These are phyloP conservation scores for Tripidium arundinaceum DNA, from an alignment of 202 grass and related monocot genomes.

Conservation along the genomic window DNA sequence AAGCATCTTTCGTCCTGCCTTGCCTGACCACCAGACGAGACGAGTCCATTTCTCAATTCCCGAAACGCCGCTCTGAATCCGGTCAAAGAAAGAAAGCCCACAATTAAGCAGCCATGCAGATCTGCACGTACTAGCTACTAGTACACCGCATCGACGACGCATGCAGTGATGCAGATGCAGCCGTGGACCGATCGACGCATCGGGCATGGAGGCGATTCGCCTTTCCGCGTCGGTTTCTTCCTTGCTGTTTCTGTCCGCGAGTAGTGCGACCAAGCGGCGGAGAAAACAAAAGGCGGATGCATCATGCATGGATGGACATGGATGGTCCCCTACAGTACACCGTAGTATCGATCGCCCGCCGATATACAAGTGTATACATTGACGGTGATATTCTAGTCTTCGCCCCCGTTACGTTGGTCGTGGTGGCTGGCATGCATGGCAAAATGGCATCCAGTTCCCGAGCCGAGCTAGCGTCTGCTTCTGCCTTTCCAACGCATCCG, in stretches of 20 bases:
- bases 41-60: neutral
- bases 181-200: neutral
- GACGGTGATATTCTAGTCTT: too few relatives aligned
- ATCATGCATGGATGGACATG: too few relatives aligned
- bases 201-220: neutral
- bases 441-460: neutral
- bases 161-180: neutral
- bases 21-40: neutral
- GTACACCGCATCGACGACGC: too few relatives aligned
- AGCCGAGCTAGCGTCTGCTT: neutral
- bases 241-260: too few relatives aligned
- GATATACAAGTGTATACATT: too few relatives aligned
- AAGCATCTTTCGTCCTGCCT: neutral
- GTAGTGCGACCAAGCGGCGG: too few relatives aligned
- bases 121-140: too few relatives aligned
- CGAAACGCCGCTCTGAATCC: neutral
- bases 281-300: too few relatives aligned
- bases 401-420: too few relatives aligned
- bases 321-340: too few relatives aligned
- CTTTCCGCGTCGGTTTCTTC: neutral
- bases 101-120: neutral
- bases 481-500: neutral
- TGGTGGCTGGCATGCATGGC: too few relatives aligned
- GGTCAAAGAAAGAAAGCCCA: slow-evolving; percentile 7
- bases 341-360: too few relatives aligned